These are phyloP conservation scores for Tephrocybe sp. DNA, from an alignment of 768 basidiomycete genomes.

Conservation along the genomic window DNA sequence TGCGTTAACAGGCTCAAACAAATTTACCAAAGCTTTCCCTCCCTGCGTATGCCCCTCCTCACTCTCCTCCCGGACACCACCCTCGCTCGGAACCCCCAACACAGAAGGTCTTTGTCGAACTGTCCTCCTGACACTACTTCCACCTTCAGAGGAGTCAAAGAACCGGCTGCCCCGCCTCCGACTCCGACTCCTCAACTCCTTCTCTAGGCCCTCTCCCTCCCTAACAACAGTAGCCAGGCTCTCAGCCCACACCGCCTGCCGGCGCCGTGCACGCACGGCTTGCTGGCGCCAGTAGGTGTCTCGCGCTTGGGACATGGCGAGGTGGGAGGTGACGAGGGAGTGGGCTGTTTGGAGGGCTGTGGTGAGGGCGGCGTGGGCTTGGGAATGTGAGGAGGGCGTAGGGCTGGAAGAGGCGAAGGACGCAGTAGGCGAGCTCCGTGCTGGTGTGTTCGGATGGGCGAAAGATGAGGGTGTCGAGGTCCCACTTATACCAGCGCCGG, in stretches of 20 bases:
- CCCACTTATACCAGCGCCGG: too few relatives aligned
- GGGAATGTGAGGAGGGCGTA: not conserved
- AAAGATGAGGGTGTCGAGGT: conserved; percentile 3
- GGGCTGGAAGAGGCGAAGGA: not conserved
- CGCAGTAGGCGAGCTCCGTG: not conserved
- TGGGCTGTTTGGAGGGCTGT: conserved; percentile 24
- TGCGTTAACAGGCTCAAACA: too few relatives aligned
- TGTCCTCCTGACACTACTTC: conserved; percentile 17
- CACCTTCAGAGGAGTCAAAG: too few relatives aligned
- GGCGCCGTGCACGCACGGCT: conserved; percentile 61
- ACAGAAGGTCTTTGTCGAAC: conserved; percentile 22
- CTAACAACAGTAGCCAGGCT: conserved; percentile 82
- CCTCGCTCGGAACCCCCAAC: conserved; percentile 3
- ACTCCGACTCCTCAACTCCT: conserved; percentile 66
- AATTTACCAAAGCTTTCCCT: too few relatives aligned
- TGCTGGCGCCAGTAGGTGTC: conserved; percentile 77
- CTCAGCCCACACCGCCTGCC: conserved; percentile 84
- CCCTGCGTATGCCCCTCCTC: too few relatives aligned
- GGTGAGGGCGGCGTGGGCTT: not conserved
- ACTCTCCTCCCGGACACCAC: too few relatives aligned
- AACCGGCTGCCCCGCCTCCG: conserved; percentile 60
- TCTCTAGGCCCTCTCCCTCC: conserved; percentile 84
- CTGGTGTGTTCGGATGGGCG: not conserved
- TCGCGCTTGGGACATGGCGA: conserved; percentile 69
- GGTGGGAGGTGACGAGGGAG: conserved; percentile 63